phyloP scores from a whole-genome alignment of 768 basidiomycete species.

The Jaapia argillacea region DNA sequence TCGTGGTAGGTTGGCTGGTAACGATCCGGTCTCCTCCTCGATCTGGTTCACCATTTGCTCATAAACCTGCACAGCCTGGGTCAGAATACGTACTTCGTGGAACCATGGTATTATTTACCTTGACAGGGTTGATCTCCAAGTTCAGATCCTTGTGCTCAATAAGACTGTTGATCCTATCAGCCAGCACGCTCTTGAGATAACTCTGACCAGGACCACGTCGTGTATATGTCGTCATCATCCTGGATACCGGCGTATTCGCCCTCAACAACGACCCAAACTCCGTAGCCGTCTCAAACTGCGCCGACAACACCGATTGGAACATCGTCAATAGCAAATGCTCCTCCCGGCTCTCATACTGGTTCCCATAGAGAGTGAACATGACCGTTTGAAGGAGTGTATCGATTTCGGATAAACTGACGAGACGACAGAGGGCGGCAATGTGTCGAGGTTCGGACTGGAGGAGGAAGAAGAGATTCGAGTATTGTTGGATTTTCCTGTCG shows the following conservation, averaged over 20 bases:
- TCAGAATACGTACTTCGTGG: background rate
- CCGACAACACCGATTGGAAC: slow-evolving; percentile 98
- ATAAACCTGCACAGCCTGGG: slow-evolving; percentile 57
- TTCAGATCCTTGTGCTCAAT: slow-evolving; percentile 99
- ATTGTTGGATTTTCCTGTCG: slow-evolving; percentile 89
- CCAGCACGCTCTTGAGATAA: slow-evolving; percentile 94
- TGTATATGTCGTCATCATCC: slow-evolving; percentile 99
- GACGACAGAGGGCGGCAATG: slow-evolving; percentile 90
- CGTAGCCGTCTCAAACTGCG: slow-evolving; percentile 98
- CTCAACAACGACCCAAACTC: slow-evolving; percentile 98
- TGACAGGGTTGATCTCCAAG: slow-evolving; percentile 97
- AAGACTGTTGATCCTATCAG: slow-evolving; percentile 95
- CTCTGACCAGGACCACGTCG: slow-evolving; percentile 97
- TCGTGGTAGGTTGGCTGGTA: slow-evolving; percentile 86
- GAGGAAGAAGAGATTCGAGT: slow-evolving; percentile 97
- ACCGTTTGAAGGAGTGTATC: slow-evolving; percentile 98
- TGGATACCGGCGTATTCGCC: slow-evolving; percentile 97
- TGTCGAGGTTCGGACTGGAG: slow-evolving; percentile 97
- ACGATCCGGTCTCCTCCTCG: slow-evolving; percentile 89
- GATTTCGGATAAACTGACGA: slow-evolving; percentile 93
- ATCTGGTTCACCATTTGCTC: slow-evolving; percentile 99
- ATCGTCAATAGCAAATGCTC: slow-evolving; percentile 97
- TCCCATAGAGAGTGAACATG: slow-evolving; percentile 99
- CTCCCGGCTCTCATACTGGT: slow-evolving; percentile 97
- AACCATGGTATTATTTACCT: slow-evolving; percentile 40